These are phyloP conservation scores for Phlyctochytrium planicorne DNA, from an alignment of 192 early-diverging fungal genomes.

Conservation along the genomic window DNA sequence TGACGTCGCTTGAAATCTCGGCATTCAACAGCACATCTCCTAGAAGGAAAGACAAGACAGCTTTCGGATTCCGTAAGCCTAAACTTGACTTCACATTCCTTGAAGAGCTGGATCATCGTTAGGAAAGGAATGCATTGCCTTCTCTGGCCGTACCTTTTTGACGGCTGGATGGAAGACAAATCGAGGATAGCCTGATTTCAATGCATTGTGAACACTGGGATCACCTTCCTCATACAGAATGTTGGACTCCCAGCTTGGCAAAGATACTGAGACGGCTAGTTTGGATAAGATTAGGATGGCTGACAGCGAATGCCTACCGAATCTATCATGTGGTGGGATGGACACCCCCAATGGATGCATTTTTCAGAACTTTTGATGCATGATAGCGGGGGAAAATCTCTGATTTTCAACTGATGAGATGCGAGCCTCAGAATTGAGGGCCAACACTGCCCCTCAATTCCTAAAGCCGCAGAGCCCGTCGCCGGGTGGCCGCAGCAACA, in stretches of 20 bases:
- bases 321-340: conserved; percentile 51
- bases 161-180: conserved; percentile 82
- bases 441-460: too few relatives aligned
- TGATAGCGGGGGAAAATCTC: too few relatives aligned
- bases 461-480: too few relatives aligned
- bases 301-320: conserved; percentile 24
- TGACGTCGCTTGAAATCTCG: conserved; percentile 60
- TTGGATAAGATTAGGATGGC: background rate
- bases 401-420: too few relatives aligned
- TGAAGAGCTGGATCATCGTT: conserved; percentile 23
- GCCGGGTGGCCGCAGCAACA: too few relatives aligned
- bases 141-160: conserved; percentile 53
- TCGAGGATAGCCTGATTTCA: conserved; percentile 89
- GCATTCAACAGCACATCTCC: conserved; percentile 63
- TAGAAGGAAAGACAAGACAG: conserved; percentile 75
- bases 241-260: conserved; percentile 89
- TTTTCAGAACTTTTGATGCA: too few relatives aligned
- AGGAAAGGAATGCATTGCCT: too few relatives aligned
- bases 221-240: conserved; percentile 91
- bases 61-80: conserved; percentile 57
- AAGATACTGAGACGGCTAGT: conserved; percentile 81
- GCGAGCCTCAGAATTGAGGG: too few relatives aligned
- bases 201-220: conserved; percentile 60
- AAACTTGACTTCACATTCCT: conserved; percentile 40
- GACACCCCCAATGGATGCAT: conserved; percentile 60